These are phyloP conservation scores for Sporothrix pallida DNA, from an alignment of 2,329 filamentous ascomycete species.

Conservation along the genomic window DNA sequence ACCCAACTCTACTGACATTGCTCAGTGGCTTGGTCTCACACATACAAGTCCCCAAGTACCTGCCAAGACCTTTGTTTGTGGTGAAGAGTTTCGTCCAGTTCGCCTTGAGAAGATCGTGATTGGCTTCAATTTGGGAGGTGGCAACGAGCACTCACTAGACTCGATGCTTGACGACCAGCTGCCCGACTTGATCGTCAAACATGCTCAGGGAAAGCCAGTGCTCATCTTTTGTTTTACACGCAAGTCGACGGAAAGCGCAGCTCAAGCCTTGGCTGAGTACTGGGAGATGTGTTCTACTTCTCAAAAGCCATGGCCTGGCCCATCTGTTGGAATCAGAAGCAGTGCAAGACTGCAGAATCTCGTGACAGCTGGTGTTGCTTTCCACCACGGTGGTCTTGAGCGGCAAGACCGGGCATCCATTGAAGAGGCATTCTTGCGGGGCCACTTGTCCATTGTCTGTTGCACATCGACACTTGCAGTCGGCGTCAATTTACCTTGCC, in stretches of 20 bases:
- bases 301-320: conserved; percentile 68
- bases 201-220: conserved; percentile 74
- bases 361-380: conserved; percentile 67
- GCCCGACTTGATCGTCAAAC: conserved; percentile 67
- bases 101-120: conserved; percentile 77
- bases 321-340: conserved; percentile 58
- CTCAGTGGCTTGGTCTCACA: conserved; percentile 76
- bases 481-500: conserved; percentile 82
- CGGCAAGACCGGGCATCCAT: conserved; percentile 66
- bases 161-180: conserved; percentile 70
- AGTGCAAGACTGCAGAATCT: conserved; percentile 62
- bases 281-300: conserved; percentile 60
- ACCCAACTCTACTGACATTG: conserved; percentile 81
- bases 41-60: conserved; percentile 64
- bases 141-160: conserved; percentile 80
- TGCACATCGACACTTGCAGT: conserved; percentile 86
- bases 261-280: conserved; percentile 68
- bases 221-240: conserved; percentile 85
- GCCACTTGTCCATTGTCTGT: conserved; percentile 80
- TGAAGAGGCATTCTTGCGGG: conserved; percentile 70
- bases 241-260: conserved; percentile 71
- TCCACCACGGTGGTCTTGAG: conserved; percentile 80
- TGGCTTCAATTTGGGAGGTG: conserved; percentile 62
- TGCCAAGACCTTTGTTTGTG: conserved; percentile 72
- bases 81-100: conserved; percentile 80